A percentile compares a stretch with the other conserved stretches of the same genome.
Conservation (phyloP, 257 asterid species). For the Galeopsis tetrahit region DNA sequence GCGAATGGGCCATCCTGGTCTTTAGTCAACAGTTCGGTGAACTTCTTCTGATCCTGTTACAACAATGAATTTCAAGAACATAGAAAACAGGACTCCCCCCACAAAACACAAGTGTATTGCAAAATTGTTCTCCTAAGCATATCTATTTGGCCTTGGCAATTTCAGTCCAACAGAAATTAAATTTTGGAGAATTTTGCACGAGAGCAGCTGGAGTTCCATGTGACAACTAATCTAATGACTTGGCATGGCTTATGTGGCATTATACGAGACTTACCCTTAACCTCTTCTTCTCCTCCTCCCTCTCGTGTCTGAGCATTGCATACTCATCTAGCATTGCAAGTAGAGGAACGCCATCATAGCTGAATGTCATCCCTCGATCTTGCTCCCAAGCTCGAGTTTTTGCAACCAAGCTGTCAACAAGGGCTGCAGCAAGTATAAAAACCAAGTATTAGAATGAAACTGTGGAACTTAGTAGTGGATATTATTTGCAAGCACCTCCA, state of each 20-base stretch:
- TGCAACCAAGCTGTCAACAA: constrained; percentile 79
- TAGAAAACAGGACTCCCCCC: too few relatives aligned
- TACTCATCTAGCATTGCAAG: constrained; percentile 99
- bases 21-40: constrained; percentile 66
- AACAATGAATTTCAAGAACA: background rate
- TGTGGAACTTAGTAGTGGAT: background rate
- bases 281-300: constrained; percentile 99
- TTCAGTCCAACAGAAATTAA: too few relatives aligned
- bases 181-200: too few relatives aligned
- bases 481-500: background rate
- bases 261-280: constrained; percentile 61
- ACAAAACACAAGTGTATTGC: too few relatives aligned
- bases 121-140: too few relatives aligned
- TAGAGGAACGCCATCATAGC: constrained; percentile 96
- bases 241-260: too few relatives aligned
- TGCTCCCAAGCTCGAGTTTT: constrained; percentile 96
- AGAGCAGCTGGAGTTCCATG: too few relatives aligned
- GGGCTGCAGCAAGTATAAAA: constrained; percentile 56
- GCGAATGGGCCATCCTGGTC: constrained; percentile 69
- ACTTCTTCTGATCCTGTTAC: constrained; percentile 79
- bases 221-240: too few relatives aligned
- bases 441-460: background rate
- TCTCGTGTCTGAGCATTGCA: constrained; percentile 89
- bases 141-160: too few relatives aligned
- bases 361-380: constrained; percentile 76